phyloP scores from a whole-genome alignment of 2,329 filamentous ascomycete species.

The Aplosporella prunicola region DNA sequence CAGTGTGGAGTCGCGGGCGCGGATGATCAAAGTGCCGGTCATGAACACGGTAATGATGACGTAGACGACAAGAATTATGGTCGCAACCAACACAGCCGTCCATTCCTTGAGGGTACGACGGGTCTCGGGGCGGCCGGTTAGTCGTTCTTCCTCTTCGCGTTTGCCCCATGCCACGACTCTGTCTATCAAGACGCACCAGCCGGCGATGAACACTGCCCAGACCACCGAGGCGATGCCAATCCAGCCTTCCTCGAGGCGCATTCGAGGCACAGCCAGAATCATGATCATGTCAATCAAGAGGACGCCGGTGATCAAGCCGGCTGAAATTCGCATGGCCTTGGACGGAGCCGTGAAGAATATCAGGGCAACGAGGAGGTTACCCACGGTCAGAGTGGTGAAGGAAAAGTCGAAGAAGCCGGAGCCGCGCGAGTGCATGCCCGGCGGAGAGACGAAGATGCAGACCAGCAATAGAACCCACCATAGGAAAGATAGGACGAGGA shows the following conservation, averaged over 20 bases:
- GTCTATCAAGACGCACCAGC: conserved; percentile 73
- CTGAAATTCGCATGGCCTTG: conserved; percentile 64
- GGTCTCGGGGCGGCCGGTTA: conserved; percentile 82
- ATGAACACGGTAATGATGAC: conserved; percentile 62
- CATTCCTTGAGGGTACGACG: conserved; percentile 75
- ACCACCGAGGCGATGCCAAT: conserved; percentile 77
- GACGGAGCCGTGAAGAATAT: conserved; percentile 85
- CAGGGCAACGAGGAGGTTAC: conserved; percentile 65
- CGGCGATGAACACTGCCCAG: conserved; percentile 70
- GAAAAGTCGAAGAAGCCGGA: conserved; percentile 88
- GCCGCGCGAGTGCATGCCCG: conserved; percentile 73
- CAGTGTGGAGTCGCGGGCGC: conserved; percentile 68
- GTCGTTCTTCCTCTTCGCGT: conserved; percentile 78
- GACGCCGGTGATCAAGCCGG: conserved; percentile 55
- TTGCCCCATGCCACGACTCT: conserved; percentile 86
- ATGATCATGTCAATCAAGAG: conserved; percentile 69
- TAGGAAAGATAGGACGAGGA: conserved; percentile 66
- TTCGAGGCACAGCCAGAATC: conserved; percentile 62
- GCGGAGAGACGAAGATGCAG: conserved; percentile 81
- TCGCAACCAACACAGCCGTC: conserved; percentile 68
- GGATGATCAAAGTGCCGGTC: conserved; percentile 69
- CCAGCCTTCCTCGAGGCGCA: conserved; percentile 80
- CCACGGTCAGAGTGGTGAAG: conserved; percentile 68
- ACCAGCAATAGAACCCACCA: conserved; percentile 93
- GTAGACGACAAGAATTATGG: conserved; percentile 60